phyloP scores from a whole-genome alignment of 169 alveolate species.

The Ichthyophthirius multifiliis region DNA sequence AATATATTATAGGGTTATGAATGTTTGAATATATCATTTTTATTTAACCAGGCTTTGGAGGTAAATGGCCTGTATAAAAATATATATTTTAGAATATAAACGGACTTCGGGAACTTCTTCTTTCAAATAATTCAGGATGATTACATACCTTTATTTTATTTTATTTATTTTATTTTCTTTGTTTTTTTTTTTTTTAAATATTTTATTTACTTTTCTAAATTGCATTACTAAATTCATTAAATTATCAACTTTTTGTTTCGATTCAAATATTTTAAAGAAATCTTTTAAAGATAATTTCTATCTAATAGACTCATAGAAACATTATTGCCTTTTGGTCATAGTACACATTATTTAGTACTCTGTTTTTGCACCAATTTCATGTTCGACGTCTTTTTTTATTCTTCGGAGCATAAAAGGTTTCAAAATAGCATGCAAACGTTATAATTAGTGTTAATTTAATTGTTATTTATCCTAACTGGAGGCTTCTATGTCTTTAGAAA shows the following conservation, averaged over 20 bases:
- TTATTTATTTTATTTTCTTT: too few relatives aligned
- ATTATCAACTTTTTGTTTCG: conserved; percentile 89
- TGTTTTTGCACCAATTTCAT: conserved; percentile 95
- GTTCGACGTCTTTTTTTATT: conserved; percentile 96
- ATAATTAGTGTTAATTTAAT: conserved; percentile 73
- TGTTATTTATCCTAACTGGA: conserved; percentile 77
- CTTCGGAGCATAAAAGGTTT: conserved; percentile 98
- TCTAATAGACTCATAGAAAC: conserved; percentile 90
- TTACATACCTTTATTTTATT: too few relatives aligned
- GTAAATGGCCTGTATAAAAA: not conserved
- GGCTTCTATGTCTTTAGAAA: conserved; percentile 90
- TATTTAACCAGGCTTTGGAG: conserved; percentile 5
- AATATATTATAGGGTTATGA: conserved; percentile 14
- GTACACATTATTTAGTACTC: conserved; percentile 90
- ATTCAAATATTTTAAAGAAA: conserved; percentile 69
- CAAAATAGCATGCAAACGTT: conserved; percentile 94
- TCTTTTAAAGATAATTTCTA: conserved; percentile 67
- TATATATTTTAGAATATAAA: conserved; percentile 53
- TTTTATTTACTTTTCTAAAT: conserved; percentile 97
- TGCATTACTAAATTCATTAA: conserved; percentile 97
- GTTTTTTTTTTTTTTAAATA: too few relatives aligned
- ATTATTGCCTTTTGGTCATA: conserved; percentile 93
- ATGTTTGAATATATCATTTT: not conserved
- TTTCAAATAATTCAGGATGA: conserved; percentile 95
- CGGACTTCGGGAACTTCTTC: conserved; percentile 92